Evolutionary conservation across 2,329 filamentous ascomycete species (phyloP), one percentile per base, ranked within the genome.

Genomic region (Pseudogymnoascus verrucosus): DNA sequence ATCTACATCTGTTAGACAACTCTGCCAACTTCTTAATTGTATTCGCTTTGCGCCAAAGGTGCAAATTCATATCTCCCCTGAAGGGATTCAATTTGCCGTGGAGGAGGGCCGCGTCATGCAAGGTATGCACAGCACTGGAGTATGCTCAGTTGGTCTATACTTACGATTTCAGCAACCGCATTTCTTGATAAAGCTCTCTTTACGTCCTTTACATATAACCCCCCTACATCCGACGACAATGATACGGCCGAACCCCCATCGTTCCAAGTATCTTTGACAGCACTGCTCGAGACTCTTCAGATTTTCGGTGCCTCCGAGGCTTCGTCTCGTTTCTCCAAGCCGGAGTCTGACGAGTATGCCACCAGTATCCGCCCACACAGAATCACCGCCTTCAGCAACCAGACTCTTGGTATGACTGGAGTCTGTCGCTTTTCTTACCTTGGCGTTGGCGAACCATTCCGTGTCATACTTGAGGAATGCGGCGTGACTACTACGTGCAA

Each of bases 91-190:
- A 64, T 95, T 99, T 73, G 89, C 89, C 16, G 91, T 90, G 26
- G 92, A 97, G 71, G 90, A 97, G 72, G 87, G 89, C 10, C 88
- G 91, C 67, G 90, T 93, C 23, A 93, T 98, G 85, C 93, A 98
- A 85, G 92, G 89, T 90, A 79, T 68, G 12, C 36, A 19, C n/a
- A 19, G 5, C n/a, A 57, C n/a, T 57, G 16, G 26, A 14, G 51
- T 57, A 57, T 57, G 8, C 10, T 34, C n/a, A 57, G 16, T 57
- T 57, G 26, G 28, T 39, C 54, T 57, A 31, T 67, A 65, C 63
- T 69, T 66, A 67, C 64, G 60, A 64, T 69, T 62, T 21, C 64
- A 88, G 86, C 88, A 60, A 84, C 89, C 68, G 90, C 90, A 19
- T 96, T 96, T 74, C 85, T 98, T 64, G 90, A 96, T 75, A 93